These are phyloP conservation scores for Suillus subaureus DNA, from an alignment of 768 basidiomycete genomes.

Conservation along the genomic window DNA sequence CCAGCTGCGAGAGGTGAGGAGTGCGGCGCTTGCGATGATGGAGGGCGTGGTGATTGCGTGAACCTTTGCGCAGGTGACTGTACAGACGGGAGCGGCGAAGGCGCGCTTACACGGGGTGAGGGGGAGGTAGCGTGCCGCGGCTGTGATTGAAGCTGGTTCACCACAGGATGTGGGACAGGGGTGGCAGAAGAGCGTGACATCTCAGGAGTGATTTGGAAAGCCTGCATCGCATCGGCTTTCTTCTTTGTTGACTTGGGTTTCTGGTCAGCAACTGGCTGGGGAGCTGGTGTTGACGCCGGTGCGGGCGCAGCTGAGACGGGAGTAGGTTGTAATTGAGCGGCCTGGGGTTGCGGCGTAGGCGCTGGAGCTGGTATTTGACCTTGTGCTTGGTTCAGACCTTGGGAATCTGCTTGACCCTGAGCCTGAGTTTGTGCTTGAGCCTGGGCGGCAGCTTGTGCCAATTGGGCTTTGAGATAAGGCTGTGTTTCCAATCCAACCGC, in stretches of 20 bases:
- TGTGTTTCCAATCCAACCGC: constrained; percentile 14
- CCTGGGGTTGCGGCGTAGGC: constrained; percentile 30
- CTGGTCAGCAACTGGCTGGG: constrained; percentile 33
- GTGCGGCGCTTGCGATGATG: constrained; percentile 33
- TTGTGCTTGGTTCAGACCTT: constrained; percentile 25
- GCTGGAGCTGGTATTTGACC: constrained; percentile 34
- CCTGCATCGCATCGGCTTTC: constrained; percentile 22
- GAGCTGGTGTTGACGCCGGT: constrained; percentile 26
- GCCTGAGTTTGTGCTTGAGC: constrained; percentile 23
- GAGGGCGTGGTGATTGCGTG: constrained; percentile 37
- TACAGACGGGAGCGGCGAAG: constrained; percentile 25
- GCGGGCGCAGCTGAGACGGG: constrained; percentile 37
- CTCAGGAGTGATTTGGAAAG: constrained; percentile 32
- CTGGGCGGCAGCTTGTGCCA: constrained; percentile 11
- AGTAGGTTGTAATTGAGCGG: constrained; percentile 38
- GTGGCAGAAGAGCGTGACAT: constrained; percentile 32
- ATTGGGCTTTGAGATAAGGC: constrained; percentile 4
- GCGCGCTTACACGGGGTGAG: constrained; percentile 32
- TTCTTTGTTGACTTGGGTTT: constrained; percentile 32
- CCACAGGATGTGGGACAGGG: constrained; percentile 33
- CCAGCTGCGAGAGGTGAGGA: constrained; percentile 33
- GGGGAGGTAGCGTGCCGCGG: constrained; percentile 18
- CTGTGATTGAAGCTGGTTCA: constrained; percentile 37
- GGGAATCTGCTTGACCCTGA: constrained; percentile 32
- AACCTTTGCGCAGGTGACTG: constrained; percentile 36